Base-by-base conservation (phyloP, 2,329 filamentous ascomycete species). In the Samsoniella hepiali region DNA sequence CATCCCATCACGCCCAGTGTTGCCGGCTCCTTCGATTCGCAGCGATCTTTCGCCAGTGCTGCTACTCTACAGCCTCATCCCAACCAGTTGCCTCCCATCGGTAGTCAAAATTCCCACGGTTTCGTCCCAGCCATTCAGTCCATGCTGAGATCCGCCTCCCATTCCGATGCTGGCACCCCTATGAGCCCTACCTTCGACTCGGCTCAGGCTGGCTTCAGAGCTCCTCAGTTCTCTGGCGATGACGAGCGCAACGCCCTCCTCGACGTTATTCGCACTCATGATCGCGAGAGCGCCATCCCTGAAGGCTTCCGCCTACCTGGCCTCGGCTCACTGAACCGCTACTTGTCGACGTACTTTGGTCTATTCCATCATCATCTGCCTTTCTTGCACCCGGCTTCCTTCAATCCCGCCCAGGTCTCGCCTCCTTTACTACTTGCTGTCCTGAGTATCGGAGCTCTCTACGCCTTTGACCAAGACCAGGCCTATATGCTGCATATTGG, bases 401-500 rank as follows among this genome's bases (percentile, higher is more conserved):
- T 98, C 78, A 86, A 88, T 67, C 91, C 93, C 3, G 89, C 90
- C 5, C 83, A 89, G 68, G 86, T 90, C 5, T 91, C 94, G 53
- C 89, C 94, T 13, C 89, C 95, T 27, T 81, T 99, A 9, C 81
- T 99, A 38, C 84, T 98, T 50, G 92, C 93, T 0, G 91, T 97
- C 17, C 81, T 99, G 58, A 98, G 95, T 32, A 97, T 99, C 66
- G 95, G 95, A 70, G 94, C 95, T 10, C 81, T 99, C 27, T 98
- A 98, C 77, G 94, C 94, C 17, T 98, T 98, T 74, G 94, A 98
- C 72, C 92, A 97, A 73, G 94, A 98, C 70, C 91, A 97, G 74
- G 95, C 95, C 0, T 98, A 97, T 75, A 92, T 96, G 84, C 86
- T 97, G 29, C 95, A 99, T 78, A 96, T 98, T 69, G 95, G 94